Percentiles rank a stretch among this genome's conserved stretches.
phyloP scores from a whole-genome alignment of 345 rosid species.

The Aurinia saxatilis region DNA sequence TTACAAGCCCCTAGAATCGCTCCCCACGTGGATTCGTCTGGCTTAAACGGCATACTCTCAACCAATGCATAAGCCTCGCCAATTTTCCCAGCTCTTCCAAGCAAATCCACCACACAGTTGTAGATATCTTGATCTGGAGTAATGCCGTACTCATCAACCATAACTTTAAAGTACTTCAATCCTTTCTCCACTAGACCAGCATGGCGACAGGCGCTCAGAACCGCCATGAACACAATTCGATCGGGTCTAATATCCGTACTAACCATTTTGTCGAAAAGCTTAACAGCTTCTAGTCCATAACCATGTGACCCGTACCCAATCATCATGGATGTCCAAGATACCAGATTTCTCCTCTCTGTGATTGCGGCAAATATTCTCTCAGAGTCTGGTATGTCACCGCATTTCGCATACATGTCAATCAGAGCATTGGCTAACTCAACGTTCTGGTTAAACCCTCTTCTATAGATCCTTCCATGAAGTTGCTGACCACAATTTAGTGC shows the following conservation, averaged over 20 bases:
- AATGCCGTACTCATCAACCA: slow-evolving; percentile 41
- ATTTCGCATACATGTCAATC: slow-evolving; percentile 87
- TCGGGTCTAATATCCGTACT: slow-evolving; percentile 63
- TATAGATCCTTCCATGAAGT: slow-evolving; percentile 64
- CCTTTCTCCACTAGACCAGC: slow-evolving; percentile 86
- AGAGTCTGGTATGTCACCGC: slow-evolving; percentile 62
- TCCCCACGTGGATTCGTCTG: slow-evolving; percentile 83
- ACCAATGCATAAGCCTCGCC: slow-evolving; percentile 72
- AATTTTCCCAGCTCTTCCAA: slow-evolving; percentile 83
- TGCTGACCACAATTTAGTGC: slow-evolving; percentile 66
- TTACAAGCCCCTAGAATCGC: slow-evolving; percentile 82
- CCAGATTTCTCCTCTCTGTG: slow-evolving; percentile 39
- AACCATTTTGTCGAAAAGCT: slow-evolving; percentile 78
- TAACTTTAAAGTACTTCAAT: slow-evolving; percentile 51
- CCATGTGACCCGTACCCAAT: slow-evolving; percentile 87
- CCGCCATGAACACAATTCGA: slow-evolving; percentile 78
- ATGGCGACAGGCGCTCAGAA: slow-evolving; percentile 79
- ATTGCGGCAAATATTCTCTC: slow-evolving; percentile 46
- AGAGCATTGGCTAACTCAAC: slow-evolving; percentile 61
- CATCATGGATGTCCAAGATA: slow-evolving; percentile 98
- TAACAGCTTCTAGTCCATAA: slow-evolving; percentile 56
- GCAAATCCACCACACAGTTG: slow-evolving; percentile 81
- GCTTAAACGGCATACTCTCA: slow-evolving; percentile 58
- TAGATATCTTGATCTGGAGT: slow-evolving; percentile 58
- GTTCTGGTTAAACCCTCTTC: slow-evolving; percentile 51